Evolutionary conservation across 305 asterid species (phyloP).

Genomic region (Fraxinus paxiana): DNA sequence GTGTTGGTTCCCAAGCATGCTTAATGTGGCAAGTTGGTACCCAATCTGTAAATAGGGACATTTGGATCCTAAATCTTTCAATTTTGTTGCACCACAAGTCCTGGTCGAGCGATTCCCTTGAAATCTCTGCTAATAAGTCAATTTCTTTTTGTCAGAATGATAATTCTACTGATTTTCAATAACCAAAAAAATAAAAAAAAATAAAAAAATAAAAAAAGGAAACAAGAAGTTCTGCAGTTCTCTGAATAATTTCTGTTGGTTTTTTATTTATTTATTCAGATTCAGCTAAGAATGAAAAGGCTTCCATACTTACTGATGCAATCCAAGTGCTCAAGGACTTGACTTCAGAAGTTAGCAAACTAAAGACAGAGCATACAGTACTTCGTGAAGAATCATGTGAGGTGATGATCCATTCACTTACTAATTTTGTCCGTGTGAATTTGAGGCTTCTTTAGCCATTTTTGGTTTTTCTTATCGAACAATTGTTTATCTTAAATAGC

Average conservation of each 20-base stretch:
- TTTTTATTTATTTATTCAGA: constrained; percentile 45
- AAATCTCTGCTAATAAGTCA: not conserved
- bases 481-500: constrained; percentile 39
- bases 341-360: constrained; percentile 66
- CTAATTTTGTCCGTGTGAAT: not conserved
- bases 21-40: not conserved
- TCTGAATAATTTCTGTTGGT: not conserved
- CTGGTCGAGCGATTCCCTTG: not conserved
- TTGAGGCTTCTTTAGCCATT: constrained; percentile 1
- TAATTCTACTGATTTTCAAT: constrained; percentile 3
- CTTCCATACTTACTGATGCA: constrained; percentile 80
- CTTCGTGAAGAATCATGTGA: constrained; percentile 88
- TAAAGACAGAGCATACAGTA: constrained; percentile 69
- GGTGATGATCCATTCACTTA: constrained; percentile 39
- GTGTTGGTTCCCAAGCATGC: not conserved
- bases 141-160: not conserved
- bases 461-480: constrained; percentile 18
- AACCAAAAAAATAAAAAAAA: not conserved
- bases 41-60: not conserved
- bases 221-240: not conserved
- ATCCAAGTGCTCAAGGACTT: constrained; percentile 83
- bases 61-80: not conserved
- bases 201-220: not conserved
- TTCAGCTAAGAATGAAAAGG: constrained; percentile 97
- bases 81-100: not conserved